phyloP scores from a whole-genome alignment of 1,284 basidiomycete species.

The Malassezia slooffiae region DNA sequence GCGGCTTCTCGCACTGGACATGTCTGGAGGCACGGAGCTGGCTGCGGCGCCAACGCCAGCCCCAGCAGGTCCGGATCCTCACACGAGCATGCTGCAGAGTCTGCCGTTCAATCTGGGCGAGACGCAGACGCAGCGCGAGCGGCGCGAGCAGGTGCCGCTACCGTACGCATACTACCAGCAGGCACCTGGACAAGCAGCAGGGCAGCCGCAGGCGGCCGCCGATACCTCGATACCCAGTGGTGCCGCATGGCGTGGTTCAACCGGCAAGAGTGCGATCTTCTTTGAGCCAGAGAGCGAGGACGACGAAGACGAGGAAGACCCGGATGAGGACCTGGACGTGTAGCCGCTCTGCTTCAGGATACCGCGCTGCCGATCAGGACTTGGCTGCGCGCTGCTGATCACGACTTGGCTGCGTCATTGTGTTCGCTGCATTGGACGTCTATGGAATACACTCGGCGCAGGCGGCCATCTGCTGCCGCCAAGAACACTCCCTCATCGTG shows the following conservation, averaged over 20 bases:
- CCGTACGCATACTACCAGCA: slow-evolving; percentile 33
- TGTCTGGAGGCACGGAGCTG: neutral
- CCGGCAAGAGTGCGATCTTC: slow-evolving; percentile 34
- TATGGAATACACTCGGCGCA: no score
- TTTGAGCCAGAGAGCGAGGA: slow-evolving; percentile 40
- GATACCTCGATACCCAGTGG: no score
- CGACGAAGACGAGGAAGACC: slow-evolving; percentile 42
- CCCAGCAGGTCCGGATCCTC: slow-evolving; percentile 12
- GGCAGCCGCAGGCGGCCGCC: neutral
- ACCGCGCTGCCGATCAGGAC: no score
- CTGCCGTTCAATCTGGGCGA: slow-evolving; percentile 34
- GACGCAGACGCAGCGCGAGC: slow-evolving; percentile 20
- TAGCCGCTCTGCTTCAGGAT: no score
- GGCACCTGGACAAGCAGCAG: neutral
- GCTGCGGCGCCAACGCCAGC: neutral
- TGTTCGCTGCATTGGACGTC: no score
- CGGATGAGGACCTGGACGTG: slow-evolving; percentile 39
- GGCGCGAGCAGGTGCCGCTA: slow-evolving; percentile 28
- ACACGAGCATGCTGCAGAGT: slow-evolving; percentile 17
- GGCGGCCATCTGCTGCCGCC: no score
- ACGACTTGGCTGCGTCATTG: no score
- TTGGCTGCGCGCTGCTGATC: no score
- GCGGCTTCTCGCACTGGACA: slow-evolving; percentile 3
- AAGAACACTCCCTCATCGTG: no score
- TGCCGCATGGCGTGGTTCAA: slow-evolving; percentile 18